These are phyloP conservation scores for Rhododendron molle DNA, from an alignment of 148 eudicot genomes.

Conservation along the genomic window DNA sequence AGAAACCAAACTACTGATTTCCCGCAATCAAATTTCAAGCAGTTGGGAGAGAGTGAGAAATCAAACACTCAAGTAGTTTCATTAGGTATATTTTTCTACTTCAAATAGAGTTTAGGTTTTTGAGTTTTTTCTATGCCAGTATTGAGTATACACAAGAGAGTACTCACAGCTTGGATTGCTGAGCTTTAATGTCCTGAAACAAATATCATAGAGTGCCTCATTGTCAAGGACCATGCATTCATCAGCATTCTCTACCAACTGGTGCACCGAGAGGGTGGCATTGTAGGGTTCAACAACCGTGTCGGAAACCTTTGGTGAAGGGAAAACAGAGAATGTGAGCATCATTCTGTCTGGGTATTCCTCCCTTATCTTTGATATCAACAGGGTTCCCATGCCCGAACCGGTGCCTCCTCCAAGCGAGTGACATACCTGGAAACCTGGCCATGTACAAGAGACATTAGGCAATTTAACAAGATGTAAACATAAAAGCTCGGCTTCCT, in stretches of 20 bases:
- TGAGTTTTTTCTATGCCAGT: neutral
- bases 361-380: constrained; percentile 78
- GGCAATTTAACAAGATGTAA: neutral
- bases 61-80: neutral
- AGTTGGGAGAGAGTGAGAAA: too few species aligned
- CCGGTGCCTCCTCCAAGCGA: constrained; percentile 89
- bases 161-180: constrained; percentile 64
- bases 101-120: neutral
- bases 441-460: neutral
- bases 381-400: constrained; percentile 79
- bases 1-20: neutral
- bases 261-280: constrained; percentile 3
- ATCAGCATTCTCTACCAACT: constrained; percentile 2
- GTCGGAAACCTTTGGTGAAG: constrained; percentile 76
- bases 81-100: neutral
- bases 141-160: neutral
- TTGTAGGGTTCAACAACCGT: constrained; percentile 56
- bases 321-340: constrained; percentile 78
- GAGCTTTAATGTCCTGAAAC: constrained; percentile 75
- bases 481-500: neutral
- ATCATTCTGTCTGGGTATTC: constrained; percentile 83
- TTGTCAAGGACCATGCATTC: constrained; percentile 42
- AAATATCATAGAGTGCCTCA: constrained; percentile 77
- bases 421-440: constrained; percentile 84
- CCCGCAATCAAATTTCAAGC: neutral